Evolutionary conservation across 148 eudicot genomes (phyloP).

Genomic region (Linanthus parryae): DNA sequence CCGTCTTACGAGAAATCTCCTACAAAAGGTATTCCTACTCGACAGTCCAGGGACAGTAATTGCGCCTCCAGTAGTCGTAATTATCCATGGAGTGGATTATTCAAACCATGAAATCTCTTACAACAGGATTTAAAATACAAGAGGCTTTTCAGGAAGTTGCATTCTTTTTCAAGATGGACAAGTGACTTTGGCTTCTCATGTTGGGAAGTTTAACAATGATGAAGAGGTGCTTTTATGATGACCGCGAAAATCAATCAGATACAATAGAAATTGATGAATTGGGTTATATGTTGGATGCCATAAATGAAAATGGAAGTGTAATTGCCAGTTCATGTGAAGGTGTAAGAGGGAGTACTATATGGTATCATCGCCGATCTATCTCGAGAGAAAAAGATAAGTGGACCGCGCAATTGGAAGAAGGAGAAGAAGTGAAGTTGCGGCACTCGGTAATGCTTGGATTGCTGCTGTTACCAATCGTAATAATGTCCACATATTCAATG

Average conservation of each 20-base stretch:
- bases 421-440: constrained; percentile 93
- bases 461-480: constrained; percentile 86
- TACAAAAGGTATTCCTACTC: constrained; percentile 64
- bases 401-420: constrained; percentile 54
- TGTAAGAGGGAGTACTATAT: constrained; percentile 81
- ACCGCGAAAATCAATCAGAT: constrained; percentile 88
- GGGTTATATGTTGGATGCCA: constrained; percentile 95
- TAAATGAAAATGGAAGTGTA: constrained; percentile 87
- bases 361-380: constrained; percentile 94
- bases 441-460: constrained; percentile 86
- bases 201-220: constrained; percentile 87
- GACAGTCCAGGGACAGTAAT: constrained; percentile 46
- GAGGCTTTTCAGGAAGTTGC: constrained; percentile 90
- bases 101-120: constrained; percentile 11
- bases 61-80: constrained; percentile 73
- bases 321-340: constrained; percentile 92
- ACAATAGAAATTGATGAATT: constrained; percentile 96
- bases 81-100: constrained; percentile 45
- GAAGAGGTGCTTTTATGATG: constrained; percentile 93
- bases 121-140: constrained; percentile 51
- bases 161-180: constrained; percentile 81
- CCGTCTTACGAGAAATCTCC: constrained; percentile 91
- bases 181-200: constrained; percentile 82
- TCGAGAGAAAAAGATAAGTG: constrained; percentile 99
- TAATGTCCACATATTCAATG: constrained; percentile 81